Conservation (phyloP, 2,329 filamentous ascomycete genomes). For the Aspergillus intermedius region DNA sequence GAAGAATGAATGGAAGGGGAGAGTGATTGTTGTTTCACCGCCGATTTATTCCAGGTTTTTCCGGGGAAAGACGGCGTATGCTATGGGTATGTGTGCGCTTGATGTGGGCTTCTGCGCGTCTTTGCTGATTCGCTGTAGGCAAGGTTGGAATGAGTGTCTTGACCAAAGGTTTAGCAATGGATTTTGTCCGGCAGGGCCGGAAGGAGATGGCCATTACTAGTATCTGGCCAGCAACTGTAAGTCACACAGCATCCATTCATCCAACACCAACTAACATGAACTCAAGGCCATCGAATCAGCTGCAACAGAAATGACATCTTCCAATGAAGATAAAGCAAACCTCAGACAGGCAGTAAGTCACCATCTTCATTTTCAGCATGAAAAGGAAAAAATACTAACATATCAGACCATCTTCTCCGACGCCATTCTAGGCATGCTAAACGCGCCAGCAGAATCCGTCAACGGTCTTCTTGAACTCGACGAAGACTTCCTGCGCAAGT, state of each 20-base stretch:
- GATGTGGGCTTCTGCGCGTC: background rate
- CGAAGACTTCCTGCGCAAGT: constrained; percentile 68
- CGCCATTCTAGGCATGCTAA: constrained; percentile 66
- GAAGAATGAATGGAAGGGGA: constrained; percentile 48
- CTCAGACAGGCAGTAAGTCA: constrained; percentile 53
- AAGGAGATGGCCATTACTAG: constrained; percentile 68
- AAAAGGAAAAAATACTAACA: constrained; percentile 2
- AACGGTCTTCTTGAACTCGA: constrained; percentile 70
- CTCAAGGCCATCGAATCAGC: constrained; percentile 64
- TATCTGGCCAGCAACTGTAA: constrained; percentile 71
- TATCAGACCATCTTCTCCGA: constrained; percentile 65
- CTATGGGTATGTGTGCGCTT: constrained; percentile 43
- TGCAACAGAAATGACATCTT: constrained; percentile 55
- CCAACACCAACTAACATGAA: background rate
- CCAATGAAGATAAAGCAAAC: constrained; percentile 46
- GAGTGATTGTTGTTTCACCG: constrained; percentile 73
- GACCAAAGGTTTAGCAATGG: constrained; percentile 76
- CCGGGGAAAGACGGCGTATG: constrained; percentile 77
- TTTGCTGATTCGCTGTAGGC: constrained; percentile 31
- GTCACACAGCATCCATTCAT: constrained; percentile 20
- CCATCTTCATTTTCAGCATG: background rate
- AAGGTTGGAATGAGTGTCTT: constrained; percentile 79
- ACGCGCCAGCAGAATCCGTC: constrained; percentile 52
- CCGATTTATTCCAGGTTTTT: constrained; percentile 84
- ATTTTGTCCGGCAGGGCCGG: constrained; percentile 62